These are phyloP conservation scores for Trametes meyenii DNA, from an alignment of 768 basidiomycete genomes.

Conservation along the genomic window DNA sequence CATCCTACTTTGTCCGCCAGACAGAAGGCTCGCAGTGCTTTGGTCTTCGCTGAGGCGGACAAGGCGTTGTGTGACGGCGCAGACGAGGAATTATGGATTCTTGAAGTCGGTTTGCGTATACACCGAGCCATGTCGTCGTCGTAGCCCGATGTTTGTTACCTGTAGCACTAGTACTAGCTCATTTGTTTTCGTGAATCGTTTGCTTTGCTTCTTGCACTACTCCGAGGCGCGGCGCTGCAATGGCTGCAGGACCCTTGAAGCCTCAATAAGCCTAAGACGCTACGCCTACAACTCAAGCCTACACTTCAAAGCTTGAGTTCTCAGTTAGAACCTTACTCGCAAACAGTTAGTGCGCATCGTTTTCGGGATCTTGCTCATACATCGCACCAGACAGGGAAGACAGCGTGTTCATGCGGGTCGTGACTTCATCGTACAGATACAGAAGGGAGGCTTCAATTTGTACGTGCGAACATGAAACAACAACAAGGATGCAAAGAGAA, in stretches of 20 bases:
- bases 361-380: neutral
- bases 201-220: too few relatives aligned
- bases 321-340: too few relatives aligned
- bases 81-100: constrained; percentile 94
- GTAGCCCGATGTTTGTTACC: neutral
- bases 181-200: neutral
- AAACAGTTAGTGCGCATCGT: too few relatives aligned
- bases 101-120: constrained; percentile 84
- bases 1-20: constrained; percentile 79
- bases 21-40: constrained; percentile 79
- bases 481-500: constrained; percentile 19
- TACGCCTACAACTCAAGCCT: too few relatives aligned
- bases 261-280: too few relatives aligned
- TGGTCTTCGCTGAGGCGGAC: constrained; percentile 92
- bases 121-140: constrained; percentile 56
- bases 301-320: too few relatives aligned
- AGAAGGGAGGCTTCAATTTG: constrained; percentile 20
- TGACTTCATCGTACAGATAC: constrained; percentile 18
- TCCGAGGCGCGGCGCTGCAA: too few relatives aligned
- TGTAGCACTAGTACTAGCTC: constrained; percentile 1
- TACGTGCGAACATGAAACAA: constrained; percentile 21
- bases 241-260: too few relatives aligned
- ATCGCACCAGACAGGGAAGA: neutral
- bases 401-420: constrained; percentile 9
- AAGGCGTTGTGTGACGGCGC: constrained; percentile 95